Percentiles rank a stretch among this genome's conserved stretches.
Evolutionary conservation across 352 stramenopile genomes (phyloP).

Genomic region (Phytophthora brassicae): DNA sequence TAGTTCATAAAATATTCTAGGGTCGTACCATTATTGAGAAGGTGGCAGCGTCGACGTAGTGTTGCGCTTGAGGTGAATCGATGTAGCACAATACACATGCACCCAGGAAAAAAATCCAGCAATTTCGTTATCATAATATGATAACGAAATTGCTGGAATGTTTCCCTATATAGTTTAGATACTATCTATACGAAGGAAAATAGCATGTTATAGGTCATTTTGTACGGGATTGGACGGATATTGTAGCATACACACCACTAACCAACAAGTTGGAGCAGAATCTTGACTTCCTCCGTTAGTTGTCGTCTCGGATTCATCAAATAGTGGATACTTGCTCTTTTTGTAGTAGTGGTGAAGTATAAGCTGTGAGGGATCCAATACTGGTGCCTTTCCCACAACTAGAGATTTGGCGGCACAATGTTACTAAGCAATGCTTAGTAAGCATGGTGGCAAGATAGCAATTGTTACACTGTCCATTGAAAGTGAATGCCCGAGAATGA

Average conservation of each 20-base stretch:
- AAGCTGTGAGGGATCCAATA: neutral
- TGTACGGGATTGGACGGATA: too few species aligned
- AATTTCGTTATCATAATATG: conserved; percentile 36
- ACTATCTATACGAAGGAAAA: too few species aligned
- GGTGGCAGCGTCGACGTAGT: conserved; percentile 55
- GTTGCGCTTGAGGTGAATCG: conserved; percentile 46
- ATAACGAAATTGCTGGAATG: too few species aligned
- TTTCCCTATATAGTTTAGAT: too few species aligned
- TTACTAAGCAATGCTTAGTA: too few species aligned
- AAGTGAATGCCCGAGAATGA: too few species aligned
- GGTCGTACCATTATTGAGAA: conserved; percentile 50
- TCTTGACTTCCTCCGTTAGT: conserved; percentile 29
- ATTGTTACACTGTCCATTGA: neutral
- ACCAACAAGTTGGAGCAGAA: conserved; percentile 41
- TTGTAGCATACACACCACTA: conserved; percentile 33
- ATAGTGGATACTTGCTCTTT: neutral
- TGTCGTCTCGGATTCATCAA: conserved; percentile 12
- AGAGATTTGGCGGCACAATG: neutral
- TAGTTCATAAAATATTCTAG: neutral
- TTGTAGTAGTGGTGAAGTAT: neutral
- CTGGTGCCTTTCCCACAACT: neutral
- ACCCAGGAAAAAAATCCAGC: conserved; percentile 41
- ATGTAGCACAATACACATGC: conserved; percentile 62
- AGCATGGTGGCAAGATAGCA: neutral
- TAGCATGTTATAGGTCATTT: too few species aligned